Conservation (phyloP, 257 asterid genomes). For the Gentiana straminea region DNA sequence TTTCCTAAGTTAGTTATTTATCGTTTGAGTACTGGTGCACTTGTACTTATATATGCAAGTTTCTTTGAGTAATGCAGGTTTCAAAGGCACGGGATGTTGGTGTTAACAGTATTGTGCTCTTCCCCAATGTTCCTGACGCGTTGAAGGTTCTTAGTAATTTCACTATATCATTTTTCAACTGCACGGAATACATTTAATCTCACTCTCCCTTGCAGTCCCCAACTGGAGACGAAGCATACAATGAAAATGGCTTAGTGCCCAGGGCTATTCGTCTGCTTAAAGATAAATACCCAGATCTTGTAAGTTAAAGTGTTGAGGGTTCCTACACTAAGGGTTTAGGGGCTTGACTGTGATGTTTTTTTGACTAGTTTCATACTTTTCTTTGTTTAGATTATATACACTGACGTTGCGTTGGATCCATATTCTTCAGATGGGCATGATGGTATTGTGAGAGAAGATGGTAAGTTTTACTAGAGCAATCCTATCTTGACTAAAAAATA, state of each 20-base stretch:
- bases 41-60: no score
- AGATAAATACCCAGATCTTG: conserved; percentile 94
- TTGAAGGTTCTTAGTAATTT: conserved; percentile 48
- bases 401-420: conserved; percentile 96
- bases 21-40: no score
- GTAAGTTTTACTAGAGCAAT: conserved; percentile 44
- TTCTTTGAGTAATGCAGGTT: conserved; percentile 43
- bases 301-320: conserved; percentile 23
- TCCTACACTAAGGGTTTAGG: conserved; percentile 2
- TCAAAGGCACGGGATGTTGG: conserved; percentile 91
- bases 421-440: conserved; percentile 98
- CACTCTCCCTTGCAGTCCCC: conserved; percentile 36
- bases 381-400: conserved; percentile 62
- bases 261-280: conserved; percentile 80
- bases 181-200: background rate
- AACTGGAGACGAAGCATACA: conserved; percentile 92
- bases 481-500: no score
- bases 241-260: conserved; percentile 82
- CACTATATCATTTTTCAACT: background rate
- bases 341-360: background rate
- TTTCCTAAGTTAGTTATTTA: no score
- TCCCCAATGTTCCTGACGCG: conserved; percentile 96
- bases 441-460: conserved; percentile 97
- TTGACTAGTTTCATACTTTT: background rate
- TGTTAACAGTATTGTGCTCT: conserved; percentile 91